Evolutionary conservation across 345 rosid genomes (phyloP).

Genomic region (Geranium brycei): DNA sequence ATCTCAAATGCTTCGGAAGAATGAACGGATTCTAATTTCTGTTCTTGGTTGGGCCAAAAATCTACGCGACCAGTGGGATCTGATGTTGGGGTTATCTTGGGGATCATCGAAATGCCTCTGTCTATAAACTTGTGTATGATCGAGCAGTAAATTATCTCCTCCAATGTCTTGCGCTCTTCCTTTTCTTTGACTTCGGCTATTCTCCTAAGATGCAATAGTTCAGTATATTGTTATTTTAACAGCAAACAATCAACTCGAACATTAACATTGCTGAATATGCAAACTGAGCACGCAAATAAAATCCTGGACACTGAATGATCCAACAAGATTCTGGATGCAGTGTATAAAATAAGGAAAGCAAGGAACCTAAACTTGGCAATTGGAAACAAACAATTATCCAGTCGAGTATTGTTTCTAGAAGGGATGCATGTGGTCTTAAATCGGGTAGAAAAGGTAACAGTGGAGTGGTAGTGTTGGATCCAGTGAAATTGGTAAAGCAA

Average conservation of each 20-base stretch:
- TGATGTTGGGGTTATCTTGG: conserved; percentile 46
- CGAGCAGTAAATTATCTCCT: conserved; percentile 77
- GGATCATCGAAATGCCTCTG: conserved; percentile 58
- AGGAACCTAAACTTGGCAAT: not conserved
- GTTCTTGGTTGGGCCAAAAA: conserved; percentile 92
- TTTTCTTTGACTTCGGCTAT: conserved; percentile 79
- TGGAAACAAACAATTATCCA: not conserved
- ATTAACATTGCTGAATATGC: not conserved
- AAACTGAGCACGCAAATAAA: too few relatives aligned
- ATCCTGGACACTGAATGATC: not conserved
- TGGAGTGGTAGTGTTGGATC: not conserved
- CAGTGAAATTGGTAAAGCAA: not conserved
- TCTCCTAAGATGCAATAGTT: conserved; percentile 35
- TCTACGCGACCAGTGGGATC: conserved; percentile 74
- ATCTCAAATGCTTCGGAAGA: conserved; percentile 87
- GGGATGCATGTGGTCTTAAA: not conserved
- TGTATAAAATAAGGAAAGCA: not conserved
- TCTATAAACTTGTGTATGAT: conserved; percentile 65
- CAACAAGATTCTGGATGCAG: not conserved
- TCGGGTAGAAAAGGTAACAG: not conserved
- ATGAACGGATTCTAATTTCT: conserved; percentile 71
- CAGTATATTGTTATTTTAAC: not conserved
- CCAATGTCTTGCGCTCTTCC: conserved; percentile 48
- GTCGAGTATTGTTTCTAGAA: too few relatives aligned
- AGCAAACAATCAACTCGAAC: not conserved